Base-by-base conservation (phyloP, 495 filamentous ascomycete genomes). In the Tuber indicum region DNA sequence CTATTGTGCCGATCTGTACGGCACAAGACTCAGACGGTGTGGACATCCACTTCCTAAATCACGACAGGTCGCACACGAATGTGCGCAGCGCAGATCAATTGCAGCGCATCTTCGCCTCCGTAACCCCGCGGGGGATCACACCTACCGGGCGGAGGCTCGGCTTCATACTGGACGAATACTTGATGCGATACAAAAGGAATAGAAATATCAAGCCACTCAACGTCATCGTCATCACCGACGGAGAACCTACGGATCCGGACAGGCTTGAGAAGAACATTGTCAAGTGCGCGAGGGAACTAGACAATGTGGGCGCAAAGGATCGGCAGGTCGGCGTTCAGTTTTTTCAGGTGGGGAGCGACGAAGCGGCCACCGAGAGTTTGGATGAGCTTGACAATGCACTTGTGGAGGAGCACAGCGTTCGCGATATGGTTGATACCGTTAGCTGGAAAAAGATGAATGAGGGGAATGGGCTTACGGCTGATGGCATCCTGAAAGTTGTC, bases 271-370 rank as follows among this genome's bases (percentile, higher is more conserved):
- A 85, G 58, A 86, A 91, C n/a, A 91, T 99, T 75, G 84, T 92
- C 36, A 82, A 84, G 5, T 86, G 88, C 0, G 96, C 94, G 0
- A 86, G 87, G 85, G 89, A 88, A 78, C 87, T 99, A 36, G 95
- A 98, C 84, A 85, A 83, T 21, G 83, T 91, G 3, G 85, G 89
- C 12, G 94, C 94, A 0, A 88, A 89, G 26, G 89, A 92, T 12
- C 91, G 93, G 88, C 96, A 99, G 85, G 87, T 98, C 41, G 96
- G 96, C 36, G 90, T 99, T 75, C 96, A 99, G 85, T 98, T 99
- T 86, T 97, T 99, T 86, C 96, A 99, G 86, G 91, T 98, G 70
- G 96, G 96, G 73, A 87, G 88, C 43, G 94, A 97, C 80, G 78
- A 84, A 12, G 85, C 78, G 0, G 96, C 94, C 0, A 86, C 86